Evolutionary conservation across 257 asterid genomes (phyloP).

Genomic region (Solanum ossicruentum): DNA sequence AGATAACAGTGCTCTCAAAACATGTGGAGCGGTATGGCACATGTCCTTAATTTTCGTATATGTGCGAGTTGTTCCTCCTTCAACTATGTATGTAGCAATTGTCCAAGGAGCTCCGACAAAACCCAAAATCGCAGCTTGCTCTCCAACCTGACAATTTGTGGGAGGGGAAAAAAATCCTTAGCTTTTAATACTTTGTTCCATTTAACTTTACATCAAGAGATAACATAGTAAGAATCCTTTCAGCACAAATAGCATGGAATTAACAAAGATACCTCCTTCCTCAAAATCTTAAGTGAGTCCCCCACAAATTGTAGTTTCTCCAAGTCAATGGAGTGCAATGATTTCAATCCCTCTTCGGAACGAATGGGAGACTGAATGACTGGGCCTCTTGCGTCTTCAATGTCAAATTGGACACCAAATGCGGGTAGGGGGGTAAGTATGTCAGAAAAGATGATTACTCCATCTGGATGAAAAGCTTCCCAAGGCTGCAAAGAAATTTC

Average conservation of each 20-base stretch:
- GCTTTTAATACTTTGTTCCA: not conserved
- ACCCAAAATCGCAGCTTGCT: constrained; percentile 86
- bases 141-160: constrained; percentile 46
- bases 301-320: constrained; percentile 78
- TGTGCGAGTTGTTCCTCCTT: constrained; percentile 86
- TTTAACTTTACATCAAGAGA: not conserved
- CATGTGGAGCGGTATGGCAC: constrained; percentile 60
- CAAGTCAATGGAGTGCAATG: constrained; percentile 67
- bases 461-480: constrained; percentile 94
- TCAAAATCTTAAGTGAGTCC: constrained; percentile 63
- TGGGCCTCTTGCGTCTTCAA: constrained; percentile 85
- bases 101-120: constrained; percentile 99
- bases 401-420: constrained; percentile 95
- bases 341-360: constrained; percentile 63
- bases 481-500: constrained; percentile 99
- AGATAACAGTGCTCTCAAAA: constrained; percentile 57
- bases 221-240: not conserved
- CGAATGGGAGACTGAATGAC: constrained; percentile 77
- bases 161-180: not conserved
- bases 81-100: constrained; percentile 88
- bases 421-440: constrained; percentile 97
- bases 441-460: constrained; percentile 92
- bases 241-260: not conserved
- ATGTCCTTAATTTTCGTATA: constrained; percentile 81
- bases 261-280: constrained; percentile 46